These are phyloP conservation scores for Solanum tarijense DNA, from an alignment of 257 asterid species.

Conservation along the genomic window DNA sequence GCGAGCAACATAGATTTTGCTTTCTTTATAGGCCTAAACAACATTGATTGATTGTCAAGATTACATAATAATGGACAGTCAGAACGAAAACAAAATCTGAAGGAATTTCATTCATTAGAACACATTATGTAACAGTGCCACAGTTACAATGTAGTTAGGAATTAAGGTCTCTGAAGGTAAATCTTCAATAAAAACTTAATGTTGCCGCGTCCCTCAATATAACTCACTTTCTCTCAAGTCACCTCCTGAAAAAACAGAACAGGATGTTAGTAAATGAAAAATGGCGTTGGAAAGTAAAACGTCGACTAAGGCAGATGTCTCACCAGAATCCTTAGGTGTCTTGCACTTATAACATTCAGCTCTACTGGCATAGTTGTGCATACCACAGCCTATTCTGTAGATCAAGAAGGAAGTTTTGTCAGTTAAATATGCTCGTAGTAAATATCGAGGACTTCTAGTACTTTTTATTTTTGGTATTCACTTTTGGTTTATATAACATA, in stretches of 20 bases:
- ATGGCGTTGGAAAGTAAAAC: neutral
- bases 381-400: slow-evolving; percentile 51
- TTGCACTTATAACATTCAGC: slow-evolving; percentile 62
- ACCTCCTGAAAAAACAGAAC: slow-evolving; percentile 1
- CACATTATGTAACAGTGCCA: neutral
- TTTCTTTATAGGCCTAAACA: neutral
- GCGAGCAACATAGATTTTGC: neutral
- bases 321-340: slow-evolving; percentile 49
- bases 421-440: neutral
- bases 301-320: neutral
- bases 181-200: neutral
- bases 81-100: neutral
- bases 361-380: slow-evolving; percentile 76
- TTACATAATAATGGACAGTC: neutral
- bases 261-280: neutral
- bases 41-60: neutral
- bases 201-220: neutral
- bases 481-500: neutral
- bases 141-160: slow-evolving; percentile 3
- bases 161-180: neutral
- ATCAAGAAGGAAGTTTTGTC: neutral
- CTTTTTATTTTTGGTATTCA: neutral
- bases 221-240: neutral
- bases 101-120: slow-evolving; percentile 11
- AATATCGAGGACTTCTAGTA: neutral